Evolutionary conservation across 2,329 filamentous ascomycete species (phyloP).

Genomic region (Proliferodiscus dingleyae): DNA sequence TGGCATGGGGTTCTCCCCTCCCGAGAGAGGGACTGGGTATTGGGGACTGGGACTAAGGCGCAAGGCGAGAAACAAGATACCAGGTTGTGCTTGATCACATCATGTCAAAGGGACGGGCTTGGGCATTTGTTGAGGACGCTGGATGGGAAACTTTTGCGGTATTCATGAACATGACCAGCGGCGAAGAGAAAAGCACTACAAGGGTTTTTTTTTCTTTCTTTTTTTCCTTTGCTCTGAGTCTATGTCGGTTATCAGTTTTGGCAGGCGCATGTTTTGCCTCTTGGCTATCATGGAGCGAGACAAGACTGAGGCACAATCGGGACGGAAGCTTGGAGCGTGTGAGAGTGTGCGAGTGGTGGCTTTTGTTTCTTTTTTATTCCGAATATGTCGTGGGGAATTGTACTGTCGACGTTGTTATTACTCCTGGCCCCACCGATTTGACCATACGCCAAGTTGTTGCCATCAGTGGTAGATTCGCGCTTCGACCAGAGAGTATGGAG

Average conservation of each 20-base stretch:
- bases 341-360: neutral
- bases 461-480: no score
- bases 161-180: neutral
- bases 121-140: conserved; percentile 1
- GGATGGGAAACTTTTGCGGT: neutral
- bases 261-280: no score
- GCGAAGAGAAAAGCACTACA: conserved; percentile 2
- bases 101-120: neutral
- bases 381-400: neutral
- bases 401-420: no score
- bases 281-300: no score
- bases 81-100: neutral
- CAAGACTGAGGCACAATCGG: no score
- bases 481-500: no score
- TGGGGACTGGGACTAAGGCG: conserved; percentile 3
- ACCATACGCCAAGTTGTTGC: no score
- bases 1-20: neutral
- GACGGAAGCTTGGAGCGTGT: no score
- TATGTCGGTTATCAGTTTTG: no score
- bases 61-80: conserved; percentile 6
- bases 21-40: neutral
- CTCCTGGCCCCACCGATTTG: no score
- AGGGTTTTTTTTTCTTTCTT: neutral
- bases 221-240: neutral
- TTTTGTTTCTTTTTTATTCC: neutral